phyloP scores from a whole-genome alignment of 768 basidiomycete species.

The Auricularia sp. region DNA sequence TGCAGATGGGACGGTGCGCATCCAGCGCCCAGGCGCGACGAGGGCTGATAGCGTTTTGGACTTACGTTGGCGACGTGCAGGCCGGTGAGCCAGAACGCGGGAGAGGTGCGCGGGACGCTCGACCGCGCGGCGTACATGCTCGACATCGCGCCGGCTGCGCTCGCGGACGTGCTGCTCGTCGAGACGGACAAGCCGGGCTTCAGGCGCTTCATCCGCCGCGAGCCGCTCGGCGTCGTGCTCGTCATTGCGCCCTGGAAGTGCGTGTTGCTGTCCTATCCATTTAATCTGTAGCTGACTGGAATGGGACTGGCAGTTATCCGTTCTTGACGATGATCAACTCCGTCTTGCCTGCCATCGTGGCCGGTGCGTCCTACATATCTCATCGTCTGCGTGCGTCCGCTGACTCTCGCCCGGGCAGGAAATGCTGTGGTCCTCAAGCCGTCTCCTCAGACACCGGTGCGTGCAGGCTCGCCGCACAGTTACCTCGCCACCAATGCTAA shows the following conservation, averaged over 20 bases:
- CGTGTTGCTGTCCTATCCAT: constrained; percentile 18
- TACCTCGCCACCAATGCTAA: no score
- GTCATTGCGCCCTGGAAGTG: constrained; percentile 92
- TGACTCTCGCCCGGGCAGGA: constrained; percentile 26
- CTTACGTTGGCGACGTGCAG: constrained; percentile 25
- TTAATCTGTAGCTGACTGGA: neutral
- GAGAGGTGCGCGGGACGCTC: constrained; percentile 73
- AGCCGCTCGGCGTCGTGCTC: constrained; percentile 78
- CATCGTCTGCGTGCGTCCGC: neutral
- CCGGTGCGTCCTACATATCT: constrained; percentile 21
- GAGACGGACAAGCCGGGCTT: constrained; percentile 79
- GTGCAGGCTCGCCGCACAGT: neutral
- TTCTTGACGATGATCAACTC: constrained; percentile 88
- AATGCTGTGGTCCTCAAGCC: constrained; percentile 91
- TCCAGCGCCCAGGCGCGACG: neutral
- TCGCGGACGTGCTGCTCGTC: constrained; percentile 63
- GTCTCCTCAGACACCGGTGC: constrained; percentile 81
- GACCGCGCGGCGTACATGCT: constrained; percentile 80
- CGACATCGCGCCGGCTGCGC: constrained; percentile 62
- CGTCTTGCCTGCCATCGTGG: constrained; percentile 81
- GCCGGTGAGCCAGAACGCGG: constrained; percentile 65
- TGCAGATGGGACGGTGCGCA: constrained; percentile 81
- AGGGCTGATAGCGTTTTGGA: neutral
- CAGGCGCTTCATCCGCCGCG: constrained; percentile 70
- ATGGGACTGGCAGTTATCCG: constrained; percentile 49